Evolutionary conservation across 2,329 filamentous ascomycete genomes (phyloP).

Genomic region (Byssothecium circinans): DNA sequence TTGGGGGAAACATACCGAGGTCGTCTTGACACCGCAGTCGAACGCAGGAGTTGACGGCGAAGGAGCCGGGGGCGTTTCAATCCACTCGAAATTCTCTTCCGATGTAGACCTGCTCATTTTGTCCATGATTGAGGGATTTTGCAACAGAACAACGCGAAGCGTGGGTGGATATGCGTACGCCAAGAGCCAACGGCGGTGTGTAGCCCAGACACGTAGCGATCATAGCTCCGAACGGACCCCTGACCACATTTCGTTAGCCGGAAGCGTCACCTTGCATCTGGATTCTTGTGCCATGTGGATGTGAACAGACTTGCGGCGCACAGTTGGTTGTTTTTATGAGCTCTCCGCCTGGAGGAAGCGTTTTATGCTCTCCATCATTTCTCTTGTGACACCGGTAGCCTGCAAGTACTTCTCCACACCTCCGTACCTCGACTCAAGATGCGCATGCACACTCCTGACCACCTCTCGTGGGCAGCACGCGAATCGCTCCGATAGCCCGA

Average conservation of each 20-base stretch:
- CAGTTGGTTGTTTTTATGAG: background rate
- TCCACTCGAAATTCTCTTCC: slow-evolving; percentile 66
- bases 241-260: slow-evolving; percentile 1
- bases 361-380: slow-evolving; percentile 41
- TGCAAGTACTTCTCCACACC: slow-evolving; percentile 68
- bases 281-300: too few species aligned
- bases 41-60: slow-evolving; percentile 54
- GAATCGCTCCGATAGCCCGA: slow-evolving; percentile 72
- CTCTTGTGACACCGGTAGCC: slow-evolving; percentile 55
- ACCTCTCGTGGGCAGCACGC: slow-evolving; percentile 66
- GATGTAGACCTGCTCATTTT: slow-evolving; percentile 43
- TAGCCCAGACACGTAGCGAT: slow-evolving; percentile 18
- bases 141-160: slow-evolving; percentile 21
- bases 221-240: slow-evolving; percentile 15
- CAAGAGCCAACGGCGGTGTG: slow-evolving; percentile 29
- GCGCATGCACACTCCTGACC: slow-evolving; percentile 59
- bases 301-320: too few species aligned
- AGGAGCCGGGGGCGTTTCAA: slow-evolving; percentile 63
- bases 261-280: slow-evolving; percentile 2
- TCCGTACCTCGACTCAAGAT: slow-evolving; percentile 65
- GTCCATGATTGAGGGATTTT: slow-evolving; percentile 37
- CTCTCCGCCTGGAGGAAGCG: slow-evolving; percentile 27
- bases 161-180: slow-evolving; percentile 13
- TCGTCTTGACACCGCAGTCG: slow-evolving; percentile 64
- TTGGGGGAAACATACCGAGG: slow-evolving; percentile 52